phyloP scores from a whole-genome alignment of 2,329 filamentous ascomycete species.

The Pseudogymnoascus sp. region DNA sequence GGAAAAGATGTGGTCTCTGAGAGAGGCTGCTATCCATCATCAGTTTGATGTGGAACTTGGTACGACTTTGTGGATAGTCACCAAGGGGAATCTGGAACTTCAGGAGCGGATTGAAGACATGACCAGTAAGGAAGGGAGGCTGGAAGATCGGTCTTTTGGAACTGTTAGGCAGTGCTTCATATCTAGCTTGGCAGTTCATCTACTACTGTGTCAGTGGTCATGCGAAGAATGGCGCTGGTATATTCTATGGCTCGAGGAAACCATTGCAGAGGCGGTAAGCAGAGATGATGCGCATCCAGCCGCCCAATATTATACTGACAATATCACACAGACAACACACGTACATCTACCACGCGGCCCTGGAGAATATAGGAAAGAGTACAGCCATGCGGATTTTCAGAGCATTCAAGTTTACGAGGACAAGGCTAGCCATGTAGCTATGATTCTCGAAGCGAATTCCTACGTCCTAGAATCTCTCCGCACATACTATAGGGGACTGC shows the following conservation, averaged over 20 bases:
- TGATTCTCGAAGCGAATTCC: constrained; percentile 31
- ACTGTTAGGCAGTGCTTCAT: constrained; percentile 28
- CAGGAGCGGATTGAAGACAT: constrained; percentile 27
- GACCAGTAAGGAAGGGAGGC: constrained; percentile 23
- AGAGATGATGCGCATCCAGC: constrained; percentile 11
- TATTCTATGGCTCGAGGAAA: constrained; percentile 31
- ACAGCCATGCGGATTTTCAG: constrained; percentile 25
- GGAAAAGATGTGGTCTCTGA: constrained; percentile 18
- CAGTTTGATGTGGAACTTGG: constrained; percentile 23
- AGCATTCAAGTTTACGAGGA: constrained; percentile 32
- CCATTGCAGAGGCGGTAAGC: constrained; percentile 26
- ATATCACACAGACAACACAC: neutral
- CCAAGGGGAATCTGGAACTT: constrained; percentile 27
- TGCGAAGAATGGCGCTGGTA: constrained; percentile 36
- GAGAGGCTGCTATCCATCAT: constrained; percentile 22
- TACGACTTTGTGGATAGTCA: constrained; percentile 34
- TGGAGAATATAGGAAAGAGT: constrained; percentile 8
- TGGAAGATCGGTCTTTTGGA: constrained; percentile 28
- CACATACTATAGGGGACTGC: constrained; percentile 24
- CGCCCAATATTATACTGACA: neutral
- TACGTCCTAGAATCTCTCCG: constrained; percentile 28
- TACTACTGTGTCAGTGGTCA: constrained; percentile 33
- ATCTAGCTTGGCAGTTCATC: constrained; percentile 30
- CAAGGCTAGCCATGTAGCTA: constrained; percentile 28
- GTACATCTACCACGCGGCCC: neutral